A percentile compares a stretch with the other conserved stretches of the same genome.
Evolutionary conservation across 2,329 filamentous ascomycete species (phyloP).

Genomic region (Orbilia oligospora): DNA sequence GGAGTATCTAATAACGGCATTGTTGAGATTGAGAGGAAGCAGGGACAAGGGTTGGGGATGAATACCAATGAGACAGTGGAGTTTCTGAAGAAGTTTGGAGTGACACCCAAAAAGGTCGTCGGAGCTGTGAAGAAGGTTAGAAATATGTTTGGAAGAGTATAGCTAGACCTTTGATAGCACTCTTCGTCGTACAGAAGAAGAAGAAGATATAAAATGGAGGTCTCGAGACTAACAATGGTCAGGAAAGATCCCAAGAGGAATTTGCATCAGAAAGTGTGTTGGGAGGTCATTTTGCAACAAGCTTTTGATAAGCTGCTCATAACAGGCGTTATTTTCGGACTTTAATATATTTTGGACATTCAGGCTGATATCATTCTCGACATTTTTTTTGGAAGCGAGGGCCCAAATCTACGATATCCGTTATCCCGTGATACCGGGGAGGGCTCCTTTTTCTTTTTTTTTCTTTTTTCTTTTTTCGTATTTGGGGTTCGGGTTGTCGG

Average conservation of each 20-base stretch:
- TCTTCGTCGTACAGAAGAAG: not conserved
- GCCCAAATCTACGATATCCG: conserved; percentile 41
- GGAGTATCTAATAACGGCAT: not conserved
- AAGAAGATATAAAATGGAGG: not conserved
- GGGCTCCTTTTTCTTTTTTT: too few relatives aligned
- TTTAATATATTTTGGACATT: conserved; percentile 24
- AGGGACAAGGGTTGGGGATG: not conserved
- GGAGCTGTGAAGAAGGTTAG: conserved; percentile 52
- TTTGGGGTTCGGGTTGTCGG: conserved; percentile 24
- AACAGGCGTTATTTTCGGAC: conserved; percentile 1
- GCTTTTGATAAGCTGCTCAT: conserved; percentile 23
- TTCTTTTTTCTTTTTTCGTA: conserved; percentile 1
- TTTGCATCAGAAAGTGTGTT: conserved; percentile 19
- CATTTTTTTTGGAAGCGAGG: conserved; percentile 43
- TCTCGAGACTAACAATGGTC: not conserved
- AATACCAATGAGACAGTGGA: conserved; percentile 23
- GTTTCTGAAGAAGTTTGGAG: conserved; percentile 52
- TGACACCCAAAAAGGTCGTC: conserved; percentile 41
- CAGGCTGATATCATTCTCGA: conserved; percentile 53
- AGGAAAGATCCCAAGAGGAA: too few relatives aligned
- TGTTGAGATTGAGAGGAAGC: not conserved
- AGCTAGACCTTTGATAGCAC: not conserved
- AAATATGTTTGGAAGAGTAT: conserved; percentile 43
- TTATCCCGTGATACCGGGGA: conserved; percentile 15
- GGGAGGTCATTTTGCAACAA: conserved; percentile 20